A percentile compares a stretch with the other conserved stretches of the same genome.
Evolutionary conservation across 2,329 filamentous ascomycete species (phyloP).

Genomic region (Beauveria sp.): DNA sequence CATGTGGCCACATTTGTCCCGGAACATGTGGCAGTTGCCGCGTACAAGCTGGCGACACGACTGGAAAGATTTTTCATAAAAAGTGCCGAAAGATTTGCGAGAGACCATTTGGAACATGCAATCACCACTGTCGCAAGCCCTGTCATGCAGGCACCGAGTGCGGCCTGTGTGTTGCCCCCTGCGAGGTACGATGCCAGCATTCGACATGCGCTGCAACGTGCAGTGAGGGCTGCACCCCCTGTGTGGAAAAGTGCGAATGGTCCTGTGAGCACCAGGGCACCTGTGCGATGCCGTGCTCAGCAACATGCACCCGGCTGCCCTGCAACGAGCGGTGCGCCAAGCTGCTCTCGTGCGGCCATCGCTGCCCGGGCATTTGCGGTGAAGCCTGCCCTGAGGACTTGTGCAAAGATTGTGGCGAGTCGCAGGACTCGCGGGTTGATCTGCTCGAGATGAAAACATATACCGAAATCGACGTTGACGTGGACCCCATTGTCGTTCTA

Average conservation of each 20-base stretch:
- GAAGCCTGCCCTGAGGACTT: slow-evolving; percentile 48
- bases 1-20: slow-evolving; percentile 31
- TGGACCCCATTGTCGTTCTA: slow-evolving; percentile 52
- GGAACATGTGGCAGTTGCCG: slow-evolving; percentile 11
- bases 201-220: slow-evolving; percentile 45
- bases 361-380: slow-evolving; percentile 55
- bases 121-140: slow-evolving; percentile 40
- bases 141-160: slow-evolving; percentile 15
- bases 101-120: slow-evolving; percentile 44
- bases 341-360: slow-evolving; percentile 49
- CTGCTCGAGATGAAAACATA: slow-evolving; percentile 46
- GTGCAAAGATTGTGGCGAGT: slow-evolving; percentile 48
- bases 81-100: slow-evolving; percentile 31
- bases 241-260: slow-evolving; percentile 43
- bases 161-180: slow-evolving; percentile 49
- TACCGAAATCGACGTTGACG: slow-evolving; percentile 45
- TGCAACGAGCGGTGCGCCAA: slow-evolving; percentile 53
- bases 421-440: slow-evolving; percentile 41
- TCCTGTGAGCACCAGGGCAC: slow-evolving; percentile 44
- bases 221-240: slow-evolving; percentile 51
- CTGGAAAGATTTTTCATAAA: slow-evolving; percentile 27
- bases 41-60: slow-evolving; percentile 13
- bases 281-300: slow-evolving; percentile 50
- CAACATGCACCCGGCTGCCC: slow-evolving; percentile 57
- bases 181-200: slow-evolving; percentile 49